Evolutionary conservation across 2,329 filamentous ascomycete species (phyloP).

Genomic region (Lachnellula arida): DNA sequence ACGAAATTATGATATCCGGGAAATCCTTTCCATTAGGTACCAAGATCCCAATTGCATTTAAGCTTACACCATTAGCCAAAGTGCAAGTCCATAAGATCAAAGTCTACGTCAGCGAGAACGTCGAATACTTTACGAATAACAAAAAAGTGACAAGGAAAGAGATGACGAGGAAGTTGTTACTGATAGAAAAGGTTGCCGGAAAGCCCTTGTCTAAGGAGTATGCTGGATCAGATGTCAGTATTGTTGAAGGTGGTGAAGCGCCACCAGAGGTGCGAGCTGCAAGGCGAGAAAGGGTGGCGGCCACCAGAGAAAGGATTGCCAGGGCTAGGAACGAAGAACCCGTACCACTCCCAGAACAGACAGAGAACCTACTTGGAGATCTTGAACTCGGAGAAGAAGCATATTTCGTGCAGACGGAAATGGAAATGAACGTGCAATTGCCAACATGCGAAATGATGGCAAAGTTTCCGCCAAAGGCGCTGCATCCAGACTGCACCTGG

Average conservation of each 20-base stretch:
- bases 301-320: conserved; percentile 42
- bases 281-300: conserved; percentile 31
- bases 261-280: conserved; percentile 41
- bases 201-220: conserved; percentile 58
- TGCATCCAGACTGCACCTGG: conserved; percentile 71
- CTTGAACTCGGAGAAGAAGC: conserved; percentile 48
- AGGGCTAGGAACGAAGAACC: conserved; percentile 48
- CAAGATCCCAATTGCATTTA: conserved; percentile 71
- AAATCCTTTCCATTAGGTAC: conserved; percentile 71
- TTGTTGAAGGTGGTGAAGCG: conserved; percentile 62
- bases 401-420: conserved; percentile 62
- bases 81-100: conserved; percentile 72
- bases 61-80: conserved; percentile 68
- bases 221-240: conserved; percentile 59
- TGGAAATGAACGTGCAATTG: conserved; percentile 70
- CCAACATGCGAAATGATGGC: conserved; percentile 66
- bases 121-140: conserved; percentile 65
- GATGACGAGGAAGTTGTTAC: conserved; percentile 59
- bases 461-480: conserved; percentile 51
- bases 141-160: conserved; percentile 65
- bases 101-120: conserved; percentile 67
- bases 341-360: conserved; percentile 31
- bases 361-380: conserved; percentile 61
- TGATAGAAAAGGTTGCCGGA: conserved; percentile 69
- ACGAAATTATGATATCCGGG: conserved; percentile 73